phyloP scores from a whole-genome alignment of 2,329 filamentous ascomycete genomes.

The Microascus cirrosus region DNA sequence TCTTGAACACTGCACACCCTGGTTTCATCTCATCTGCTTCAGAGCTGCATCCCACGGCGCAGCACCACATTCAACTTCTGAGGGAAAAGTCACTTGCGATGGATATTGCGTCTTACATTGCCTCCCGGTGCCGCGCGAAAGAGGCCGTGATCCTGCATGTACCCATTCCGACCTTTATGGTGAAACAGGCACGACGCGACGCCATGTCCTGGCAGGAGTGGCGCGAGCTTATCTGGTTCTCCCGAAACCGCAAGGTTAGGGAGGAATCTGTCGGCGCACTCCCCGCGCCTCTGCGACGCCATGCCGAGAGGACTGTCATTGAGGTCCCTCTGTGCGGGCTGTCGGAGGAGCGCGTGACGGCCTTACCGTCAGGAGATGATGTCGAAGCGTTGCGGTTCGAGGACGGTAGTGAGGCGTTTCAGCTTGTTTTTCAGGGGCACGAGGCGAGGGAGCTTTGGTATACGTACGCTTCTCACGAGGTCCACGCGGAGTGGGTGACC shows the following conservation, averaged over 20 bases:
- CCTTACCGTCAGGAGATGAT: background rate
- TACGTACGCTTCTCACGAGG: background rate
- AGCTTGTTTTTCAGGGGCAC: constrained; percentile 2
- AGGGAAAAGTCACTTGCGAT: background rate
- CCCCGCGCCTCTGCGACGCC: background rate
- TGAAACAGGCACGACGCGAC: background rate
- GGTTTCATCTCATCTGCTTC: constrained; percentile 1
- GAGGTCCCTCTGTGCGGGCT: constrained; percentile 3
- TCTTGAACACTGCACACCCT: background rate
- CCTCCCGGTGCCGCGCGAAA: constrained; percentile 1
- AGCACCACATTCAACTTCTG: constrained; percentile 3
- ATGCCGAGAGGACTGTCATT: background rate
- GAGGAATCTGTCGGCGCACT: background rate
- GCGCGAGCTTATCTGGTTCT: constrained; percentile 2
- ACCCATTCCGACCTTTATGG: background rate
- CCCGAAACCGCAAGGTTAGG: background rate
- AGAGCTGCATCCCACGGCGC: background rate
- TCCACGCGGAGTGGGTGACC: background rate
- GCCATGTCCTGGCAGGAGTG: background rate
- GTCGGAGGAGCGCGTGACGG: constrained; percentile 2
- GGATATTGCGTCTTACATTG: background rate
- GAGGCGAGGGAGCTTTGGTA: background rate
- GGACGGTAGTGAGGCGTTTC: background rate
- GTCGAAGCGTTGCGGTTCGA: background rate
- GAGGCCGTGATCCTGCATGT: background rate